Evolutionary conservation across 495 filamentous ascomycete species (phyloP).

Genomic region (Halenospora varia): DNA sequence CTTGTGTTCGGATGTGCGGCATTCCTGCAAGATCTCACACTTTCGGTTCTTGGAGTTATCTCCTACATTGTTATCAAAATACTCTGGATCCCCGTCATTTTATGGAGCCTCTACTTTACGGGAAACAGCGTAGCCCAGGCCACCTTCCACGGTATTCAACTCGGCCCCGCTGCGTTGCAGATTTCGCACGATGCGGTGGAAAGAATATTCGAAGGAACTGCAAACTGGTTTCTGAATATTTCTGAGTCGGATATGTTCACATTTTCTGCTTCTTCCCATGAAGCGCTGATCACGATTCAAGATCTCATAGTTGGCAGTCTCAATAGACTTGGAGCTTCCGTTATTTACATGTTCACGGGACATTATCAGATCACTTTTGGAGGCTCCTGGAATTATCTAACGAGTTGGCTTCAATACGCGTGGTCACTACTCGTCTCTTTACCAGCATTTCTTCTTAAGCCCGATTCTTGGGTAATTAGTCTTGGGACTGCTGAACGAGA

Average conservation of each 20-base stretch:
- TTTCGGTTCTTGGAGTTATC: constrained; percentile 31
- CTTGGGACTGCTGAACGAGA: constrained; percentile 37
- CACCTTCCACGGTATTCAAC: neutral
- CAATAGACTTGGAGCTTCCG: constrained; percentile 31
- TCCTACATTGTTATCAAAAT: constrained; percentile 16
- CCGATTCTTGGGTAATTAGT: constrained; percentile 45
- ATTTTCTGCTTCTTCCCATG: constrained; percentile 59
- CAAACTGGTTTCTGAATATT: constrained; percentile 17
- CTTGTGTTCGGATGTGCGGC: constrained; percentile 68
- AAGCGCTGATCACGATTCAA: constrained; percentile 48
- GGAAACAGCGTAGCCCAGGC: neutral
- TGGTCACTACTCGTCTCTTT: constrained; percentile 3
- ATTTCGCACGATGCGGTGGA: constrained; percentile 14
- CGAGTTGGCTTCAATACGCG: neutral
- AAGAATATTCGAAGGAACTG: constrained; percentile 14
- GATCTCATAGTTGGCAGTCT: constrained; percentile 29
- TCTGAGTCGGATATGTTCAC: constrained; percentile 52
- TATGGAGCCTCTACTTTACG: constrained; percentile 7
- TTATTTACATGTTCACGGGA: constrained; percentile 24
- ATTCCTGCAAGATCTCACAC: constrained; percentile 48
- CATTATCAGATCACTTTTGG: constrained; percentile 9
- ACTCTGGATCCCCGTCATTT: constrained; percentile 5
- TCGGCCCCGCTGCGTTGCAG: constrained; percentile 4
- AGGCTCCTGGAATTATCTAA: constrained; percentile 16
- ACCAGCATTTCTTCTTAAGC: constrained; percentile 24